Evolutionary conservation across 1,284 basidiomycete genomes (phyloP).

Genomic region (Heterobasidion parviporum): DNA sequence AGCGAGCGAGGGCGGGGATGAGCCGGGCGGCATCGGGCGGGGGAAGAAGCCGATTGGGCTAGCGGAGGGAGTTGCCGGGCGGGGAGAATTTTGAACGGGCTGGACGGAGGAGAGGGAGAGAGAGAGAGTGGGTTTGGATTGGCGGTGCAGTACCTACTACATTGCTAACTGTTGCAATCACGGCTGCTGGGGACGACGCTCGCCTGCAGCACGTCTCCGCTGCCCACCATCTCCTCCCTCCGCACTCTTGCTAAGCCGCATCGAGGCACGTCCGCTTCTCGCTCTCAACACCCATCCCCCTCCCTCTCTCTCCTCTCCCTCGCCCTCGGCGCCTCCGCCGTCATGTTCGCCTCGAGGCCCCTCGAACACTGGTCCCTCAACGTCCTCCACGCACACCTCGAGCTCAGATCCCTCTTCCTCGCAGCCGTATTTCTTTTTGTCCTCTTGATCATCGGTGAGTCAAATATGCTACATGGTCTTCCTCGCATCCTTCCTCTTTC

Average conservation of each 20-base stretch:
- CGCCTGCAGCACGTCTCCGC: not conserved
- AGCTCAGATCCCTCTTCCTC: conserved; percentile 61
- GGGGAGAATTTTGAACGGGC: not conserved
- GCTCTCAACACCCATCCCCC: not conserved
- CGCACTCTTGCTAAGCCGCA: not conserved
- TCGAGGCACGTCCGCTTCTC: not conserved
- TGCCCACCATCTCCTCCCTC: not conserved
- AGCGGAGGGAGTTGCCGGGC: not conserved
- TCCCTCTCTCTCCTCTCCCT: conserved; percentile 34
- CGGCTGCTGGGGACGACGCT: not conserved
- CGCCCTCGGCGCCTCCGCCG: conserved; percentile 45
- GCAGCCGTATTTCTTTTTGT: conserved; percentile 59
- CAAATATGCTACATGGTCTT: conserved; percentile 5
- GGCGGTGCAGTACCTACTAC: not conserved
- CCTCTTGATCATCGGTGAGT: conserved; percentile 64
- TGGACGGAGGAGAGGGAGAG: not conserved
- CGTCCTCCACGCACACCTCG: conserved; percentile 45
- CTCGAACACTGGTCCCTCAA: conserved; percentile 37
- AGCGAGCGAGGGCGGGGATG: not conserved
- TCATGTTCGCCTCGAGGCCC: conserved; percentile 51
- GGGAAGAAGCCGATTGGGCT: not conserved
- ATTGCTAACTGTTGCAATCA: not conserved
- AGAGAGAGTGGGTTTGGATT: not conserved
- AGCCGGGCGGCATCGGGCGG: not conserved
- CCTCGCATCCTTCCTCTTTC: not conserved